Evolutionary conservation across 345 rosid species (phyloP), one percentile per base, ranked within the genome.

Genomic region (Aquilaria sinensis): DNA sequence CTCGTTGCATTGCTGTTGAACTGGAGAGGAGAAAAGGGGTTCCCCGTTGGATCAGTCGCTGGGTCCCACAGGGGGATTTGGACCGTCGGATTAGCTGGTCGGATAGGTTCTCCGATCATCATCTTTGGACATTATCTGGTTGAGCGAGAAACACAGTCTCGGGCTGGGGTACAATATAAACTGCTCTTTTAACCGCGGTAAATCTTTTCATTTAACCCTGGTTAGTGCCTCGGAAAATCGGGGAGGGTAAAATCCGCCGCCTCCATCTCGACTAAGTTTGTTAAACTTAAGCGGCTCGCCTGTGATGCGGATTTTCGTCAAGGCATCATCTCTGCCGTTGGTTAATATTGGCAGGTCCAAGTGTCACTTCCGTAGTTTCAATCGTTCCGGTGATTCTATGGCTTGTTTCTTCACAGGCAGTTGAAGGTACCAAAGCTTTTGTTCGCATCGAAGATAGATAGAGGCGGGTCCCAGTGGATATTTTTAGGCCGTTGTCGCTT

Each of bases 31-130:
- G 74, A 63, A 37, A 67, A 66, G 29, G 73, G 75, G 8, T 64
- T 60, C 13, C 66, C 61, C 60, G 76, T 66, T 43, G 75, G 78
- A 53, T 84, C 90, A 10, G 71, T 74, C 15, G 57, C 59, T 1
- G 72, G 78, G 48, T 86, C 90, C 91, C 86, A 76, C 6, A 31
- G 49, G 2, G 97, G 92, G 10, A 85, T 80, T 63, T 77, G 80
- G 30, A 87, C 74, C 57, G 95, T 76, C 0, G 88, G 84, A 63
- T 75, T 73, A 1, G 41, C 41, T 14, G 74, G 49, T 43, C 75
- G 74, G 43, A 29, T 43, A 60, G 61, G 74, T 66, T 77, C 85
- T 57, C 85, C 85, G 73, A 76, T 81, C 83, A 81, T 84, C 89
- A 77, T 84, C 77, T 66, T 77, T 34, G 70, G 61, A 61, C 69